Evolutionary conservation across 1,284 basidiomycete genomes (phyloP).

Genomic region (Ceratobasidium sp.): DNA sequence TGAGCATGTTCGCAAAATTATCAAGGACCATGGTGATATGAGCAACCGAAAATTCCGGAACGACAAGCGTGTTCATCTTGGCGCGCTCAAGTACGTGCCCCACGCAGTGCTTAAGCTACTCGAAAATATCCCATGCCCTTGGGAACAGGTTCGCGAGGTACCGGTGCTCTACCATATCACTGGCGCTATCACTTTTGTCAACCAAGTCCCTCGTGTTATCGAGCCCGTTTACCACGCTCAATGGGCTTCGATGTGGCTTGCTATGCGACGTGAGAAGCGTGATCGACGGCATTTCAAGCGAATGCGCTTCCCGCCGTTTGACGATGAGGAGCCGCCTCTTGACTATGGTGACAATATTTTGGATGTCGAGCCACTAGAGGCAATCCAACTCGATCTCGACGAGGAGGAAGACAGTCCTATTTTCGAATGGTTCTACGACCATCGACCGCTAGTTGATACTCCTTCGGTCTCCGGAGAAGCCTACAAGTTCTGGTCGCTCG

Average conservation of each 20-base stretch:
- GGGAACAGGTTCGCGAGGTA: conserved; percentile 99
- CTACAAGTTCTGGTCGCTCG: conserved; percentile 93
- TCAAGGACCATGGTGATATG: conserved; percentile 98
- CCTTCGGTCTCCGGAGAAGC: conserved; percentile 85
- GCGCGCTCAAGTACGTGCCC: conserved; percentile 98
- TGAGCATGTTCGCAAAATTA: conserved; percentile 97
- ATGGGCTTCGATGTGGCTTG: too few species aligned
- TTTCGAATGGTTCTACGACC: conserved; percentile 99
- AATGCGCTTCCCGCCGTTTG: conserved; percentile 99
- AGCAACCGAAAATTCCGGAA: conserved; percentile 96
- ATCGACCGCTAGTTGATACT: conserved; percentile 92
- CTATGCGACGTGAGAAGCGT: conserved; percentile 70
- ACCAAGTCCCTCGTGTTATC: too few species aligned
- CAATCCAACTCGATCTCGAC: conserved; percentile 97
- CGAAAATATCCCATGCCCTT: conserved; percentile 99
- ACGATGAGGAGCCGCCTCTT: conserved; percentile 98
- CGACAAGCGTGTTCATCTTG: conserved; percentile 98
- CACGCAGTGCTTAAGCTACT: conserved; percentile 99
- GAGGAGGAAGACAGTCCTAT: conserved; percentile 93
- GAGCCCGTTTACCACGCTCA: too few species aligned
- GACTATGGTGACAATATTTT: conserved; percentile 99
- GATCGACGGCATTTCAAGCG: conserved; percentile 99
- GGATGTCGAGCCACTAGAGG: conserved; percentile 97
- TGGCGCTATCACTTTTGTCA: too few species aligned
- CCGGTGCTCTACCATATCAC: conserved; percentile 73